Conservation (phyloP, 2,329 filamentous ascomycete genomes). For the Elsinoe necatrix region DNA sequence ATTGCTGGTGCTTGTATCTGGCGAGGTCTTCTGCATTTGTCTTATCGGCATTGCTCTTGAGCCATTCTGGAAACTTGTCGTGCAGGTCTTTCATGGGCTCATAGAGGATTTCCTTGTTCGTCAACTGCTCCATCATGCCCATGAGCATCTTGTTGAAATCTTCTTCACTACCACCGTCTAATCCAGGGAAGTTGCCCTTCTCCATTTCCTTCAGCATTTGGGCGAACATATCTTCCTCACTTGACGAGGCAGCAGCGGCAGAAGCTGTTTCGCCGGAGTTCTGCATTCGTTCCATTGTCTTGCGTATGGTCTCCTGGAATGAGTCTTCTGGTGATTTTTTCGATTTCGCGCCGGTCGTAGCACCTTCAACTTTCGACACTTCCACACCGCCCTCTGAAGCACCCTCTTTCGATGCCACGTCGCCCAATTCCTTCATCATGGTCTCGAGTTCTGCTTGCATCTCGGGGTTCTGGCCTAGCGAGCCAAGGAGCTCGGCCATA, state of each 20-base stretch:
- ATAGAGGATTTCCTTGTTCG: slow-evolving; percentile 95
- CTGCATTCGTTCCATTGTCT: slow-evolving; percentile 95
- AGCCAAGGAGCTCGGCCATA: slow-evolving; percentile 75
- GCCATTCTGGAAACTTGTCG: slow-evolving; percentile 85
- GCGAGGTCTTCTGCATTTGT: slow-evolving; percentile 60
- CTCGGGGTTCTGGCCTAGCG: slow-evolving; percentile 53
- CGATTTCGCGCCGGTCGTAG: slow-evolving; percentile 19
- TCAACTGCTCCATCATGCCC: slow-evolving; percentile 98
- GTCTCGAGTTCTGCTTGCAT: slow-evolving; percentile 72
- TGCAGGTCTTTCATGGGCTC: slow-evolving; percentile 97
- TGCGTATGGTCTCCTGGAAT: slow-evolving; percentile 87
- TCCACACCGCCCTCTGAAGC: slow-evolving; percentile 21
- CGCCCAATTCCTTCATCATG: slow-evolving; percentile 62
- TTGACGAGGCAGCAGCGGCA: slow-evolving; percentile 44
- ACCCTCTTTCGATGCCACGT: slow-evolving; percentile 28
- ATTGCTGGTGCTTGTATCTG: slow-evolving; percentile 73
- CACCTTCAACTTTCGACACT: slow-evolving; percentile 20
- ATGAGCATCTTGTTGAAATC: slow-evolving; percentile 92
- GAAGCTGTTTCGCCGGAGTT: slow-evolving; percentile 78
- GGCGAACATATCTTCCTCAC: slow-evolving; percentile 73
- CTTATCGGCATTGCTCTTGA: slow-evolving; percentile 65
- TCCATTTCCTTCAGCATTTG: slow-evolving; percentile 88
- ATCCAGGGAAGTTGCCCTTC: slow-evolving; percentile 45
- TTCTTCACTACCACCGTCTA: slow-evolving; percentile 56
- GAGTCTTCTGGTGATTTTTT: slow-evolving; percentile 27